Evolutionary conservation across 2,329 filamentous ascomycete genomes (phyloP), one percentile per base, ranked within the genome.

Genomic region (Neurospora sp.): DNA sequence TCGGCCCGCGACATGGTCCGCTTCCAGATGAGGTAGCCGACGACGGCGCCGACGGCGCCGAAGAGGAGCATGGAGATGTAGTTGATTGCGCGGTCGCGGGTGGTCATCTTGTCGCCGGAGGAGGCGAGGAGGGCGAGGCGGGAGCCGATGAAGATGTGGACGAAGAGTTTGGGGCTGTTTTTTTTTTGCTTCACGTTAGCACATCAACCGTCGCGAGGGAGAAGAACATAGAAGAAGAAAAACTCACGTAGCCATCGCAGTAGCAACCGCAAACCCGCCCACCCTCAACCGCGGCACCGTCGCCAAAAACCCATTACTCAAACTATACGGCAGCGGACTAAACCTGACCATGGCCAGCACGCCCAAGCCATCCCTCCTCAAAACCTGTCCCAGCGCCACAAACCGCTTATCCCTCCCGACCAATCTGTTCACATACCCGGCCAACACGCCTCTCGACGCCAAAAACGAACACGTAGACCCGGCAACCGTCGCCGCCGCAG

Each of bases 271-370:
- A 81, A 96, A 98, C 66, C 87, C 87, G 71, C 86, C 79, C 52
- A 92, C 91, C 33, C 89, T 86, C 40, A 99, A 92, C 39, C 91
- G 97, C 2, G 94, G 94, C 72, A 99, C 94, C 1, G 96, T 98
- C 38, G 93, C 93, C 69, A 99, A 88, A 71, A 97, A 97, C 67
- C 93, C 96, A 78, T 99, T 99, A 77, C 92, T 94, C 74, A 98
- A 83, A 68, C 92, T 96, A 79, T 97, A 99, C 15, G 96, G 96
- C 71, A 99, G 79, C 1, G 96, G 96, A 77, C 95, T 98, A 73
- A 98, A 86, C 38, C 96, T 88, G 75, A 99, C 96, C 86, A 96
- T 96, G 72, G 92, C 90, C 66, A 99, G 85, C 69, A 98, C 89
- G 76, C 93, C 91, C 68, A 99, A 80, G 0, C 96, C 96, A 77